These are phyloP conservation scores for Galerina marginata DNA, from an alignment of 768 basidiomycete genomes.

Conservation along the genomic window DNA sequence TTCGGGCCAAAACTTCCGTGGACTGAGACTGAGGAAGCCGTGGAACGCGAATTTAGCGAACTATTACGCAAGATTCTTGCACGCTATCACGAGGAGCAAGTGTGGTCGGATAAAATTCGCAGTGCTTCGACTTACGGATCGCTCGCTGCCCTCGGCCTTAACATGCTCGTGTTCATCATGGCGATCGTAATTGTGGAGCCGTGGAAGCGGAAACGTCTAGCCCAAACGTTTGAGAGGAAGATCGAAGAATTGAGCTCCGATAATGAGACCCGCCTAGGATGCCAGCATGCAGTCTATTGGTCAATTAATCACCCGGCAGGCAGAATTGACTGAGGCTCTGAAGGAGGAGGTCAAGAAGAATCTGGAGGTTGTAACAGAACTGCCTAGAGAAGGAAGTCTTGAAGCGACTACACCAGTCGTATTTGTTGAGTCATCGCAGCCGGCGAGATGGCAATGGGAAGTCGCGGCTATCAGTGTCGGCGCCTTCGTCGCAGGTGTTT, in stretches of 20 bases:
- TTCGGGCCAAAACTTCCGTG: constrained; percentile 68
- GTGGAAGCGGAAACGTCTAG: constrained; percentile 89
- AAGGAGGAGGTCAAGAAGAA: constrained; percentile 28
- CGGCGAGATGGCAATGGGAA: constrained; percentile 33
- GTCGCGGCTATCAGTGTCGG: constrained; percentile 38
- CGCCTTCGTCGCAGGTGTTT: constrained; percentile 41
- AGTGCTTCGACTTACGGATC: constrained; percentile 94
- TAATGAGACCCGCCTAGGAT: constrained; percentile 54
- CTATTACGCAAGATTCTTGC: constrained; percentile 88
- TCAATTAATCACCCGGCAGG: constrained; percentile 55
- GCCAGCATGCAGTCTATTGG: constrained; percentile 54
- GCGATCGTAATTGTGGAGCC: constrained; percentile 95
- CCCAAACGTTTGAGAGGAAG: constrained; percentile 88
- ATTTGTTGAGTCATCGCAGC: constrained; percentile 1
- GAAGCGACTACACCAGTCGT: neutral
- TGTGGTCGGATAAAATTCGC: constrained; percentile 99
- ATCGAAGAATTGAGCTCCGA: constrained; percentile 68
- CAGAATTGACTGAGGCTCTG: constrained; percentile 30
- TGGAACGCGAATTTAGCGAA: constrained; percentile 86
- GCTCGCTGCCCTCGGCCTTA: constrained; percentile 83
- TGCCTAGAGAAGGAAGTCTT: neutral
- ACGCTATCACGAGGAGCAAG: constrained; percentile 97
- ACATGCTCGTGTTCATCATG: constrained; percentile 87
- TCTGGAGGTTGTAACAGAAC: constrained; percentile 1
- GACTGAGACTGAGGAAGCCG: constrained; percentile 74